These are phyloP conservation scores for Stramenopiles sp. DNA, from an alignment of 352 stramenopile species.

Conservation along the genomic window DNA sequence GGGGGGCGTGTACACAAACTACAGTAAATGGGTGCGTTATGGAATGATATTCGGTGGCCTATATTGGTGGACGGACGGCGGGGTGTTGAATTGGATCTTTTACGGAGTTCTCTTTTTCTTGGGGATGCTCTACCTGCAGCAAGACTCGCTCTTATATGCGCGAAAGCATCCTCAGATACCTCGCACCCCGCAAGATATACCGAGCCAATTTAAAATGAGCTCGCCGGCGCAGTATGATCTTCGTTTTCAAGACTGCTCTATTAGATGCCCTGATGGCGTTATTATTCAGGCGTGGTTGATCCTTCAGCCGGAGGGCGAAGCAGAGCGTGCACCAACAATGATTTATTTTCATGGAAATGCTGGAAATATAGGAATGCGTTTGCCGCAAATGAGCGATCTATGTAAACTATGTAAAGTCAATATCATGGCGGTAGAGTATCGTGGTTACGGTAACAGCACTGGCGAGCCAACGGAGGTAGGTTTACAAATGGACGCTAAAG, in stretches of 20 bases:
- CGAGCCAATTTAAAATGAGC: too few relatives aligned
- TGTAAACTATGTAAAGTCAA: conserved; percentile 59
- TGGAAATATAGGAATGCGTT: conserved; percentile 73
- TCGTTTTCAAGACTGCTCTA: conserved; percentile 65
- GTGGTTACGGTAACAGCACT: conserved; percentile 71
- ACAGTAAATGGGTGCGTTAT: too few relatives aligned
- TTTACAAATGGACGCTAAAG: conserved; percentile 70
- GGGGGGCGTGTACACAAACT: too few relatives aligned
- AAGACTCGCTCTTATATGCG: too few relatives aligned
- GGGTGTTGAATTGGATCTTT: too few relatives aligned
- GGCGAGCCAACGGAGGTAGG: conserved; percentile 56
- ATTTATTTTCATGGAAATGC: conserved; percentile 88
- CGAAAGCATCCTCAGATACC: too few relatives aligned
- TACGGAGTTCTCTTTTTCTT: too few relatives aligned
- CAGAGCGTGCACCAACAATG: conserved; percentile 43
- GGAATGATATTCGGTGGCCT: too few relatives aligned
- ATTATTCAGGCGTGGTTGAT: conserved; percentile 73
- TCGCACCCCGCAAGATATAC: too few relatives aligned
- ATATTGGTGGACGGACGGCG: too few relatives aligned
- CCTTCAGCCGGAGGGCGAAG: conserved; percentile 40
- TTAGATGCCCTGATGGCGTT: conserved; percentile 51
- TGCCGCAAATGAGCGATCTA: conserved; percentile 73
- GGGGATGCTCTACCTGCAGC: too few relatives aligned
- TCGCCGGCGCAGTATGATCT: conserved; percentile 64
- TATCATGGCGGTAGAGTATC: conserved; percentile 76